phyloP scores from a whole-genome alignment of 345 rosid species.

The Excoecaria cochinchinensis region DNA sequence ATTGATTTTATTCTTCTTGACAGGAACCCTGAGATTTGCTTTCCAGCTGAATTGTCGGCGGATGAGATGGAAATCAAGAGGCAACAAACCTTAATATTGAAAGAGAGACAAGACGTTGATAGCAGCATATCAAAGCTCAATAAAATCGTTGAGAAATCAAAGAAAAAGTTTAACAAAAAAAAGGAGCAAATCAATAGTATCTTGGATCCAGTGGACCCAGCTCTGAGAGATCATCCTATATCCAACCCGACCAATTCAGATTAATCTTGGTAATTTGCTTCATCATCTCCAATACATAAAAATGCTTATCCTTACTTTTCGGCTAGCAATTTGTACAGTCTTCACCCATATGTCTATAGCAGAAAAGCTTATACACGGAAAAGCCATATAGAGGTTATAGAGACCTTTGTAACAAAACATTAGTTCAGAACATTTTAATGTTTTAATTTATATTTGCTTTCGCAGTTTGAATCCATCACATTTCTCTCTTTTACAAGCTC shows the following conservation, averaged over 20 bases:
- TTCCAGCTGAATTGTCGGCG: slow-evolving; percentile 25
- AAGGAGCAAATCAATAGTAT: neutral
- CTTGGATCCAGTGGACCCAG: neutral
- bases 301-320: too few species aligned
- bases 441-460: too few species aligned
- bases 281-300: too few species aligned
- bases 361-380: too few species aligned
- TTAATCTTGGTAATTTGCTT: neutral
- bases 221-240: neutral
- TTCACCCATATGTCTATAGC: too few species aligned
- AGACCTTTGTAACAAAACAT: too few species aligned
- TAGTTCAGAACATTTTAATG: too few species aligned
- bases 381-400: too few species aligned
- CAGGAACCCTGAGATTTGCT: slow-evolving; percentile 44
- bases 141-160: neutral
- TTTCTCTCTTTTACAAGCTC: too few species aligned
- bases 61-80: slow-evolving; percentile 1
- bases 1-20: neutral
- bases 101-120: neutral
- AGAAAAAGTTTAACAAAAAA: slow-evolving; percentile 14
- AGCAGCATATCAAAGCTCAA: neutral
- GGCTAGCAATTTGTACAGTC: too few species aligned
- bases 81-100: slow-evolving; percentile 8
- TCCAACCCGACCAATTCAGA: neutral
- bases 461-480: too few species aligned